phyloP scores from a whole-genome alignment of 257 asterid genomes.

The Perilla frutescens region DNA sequence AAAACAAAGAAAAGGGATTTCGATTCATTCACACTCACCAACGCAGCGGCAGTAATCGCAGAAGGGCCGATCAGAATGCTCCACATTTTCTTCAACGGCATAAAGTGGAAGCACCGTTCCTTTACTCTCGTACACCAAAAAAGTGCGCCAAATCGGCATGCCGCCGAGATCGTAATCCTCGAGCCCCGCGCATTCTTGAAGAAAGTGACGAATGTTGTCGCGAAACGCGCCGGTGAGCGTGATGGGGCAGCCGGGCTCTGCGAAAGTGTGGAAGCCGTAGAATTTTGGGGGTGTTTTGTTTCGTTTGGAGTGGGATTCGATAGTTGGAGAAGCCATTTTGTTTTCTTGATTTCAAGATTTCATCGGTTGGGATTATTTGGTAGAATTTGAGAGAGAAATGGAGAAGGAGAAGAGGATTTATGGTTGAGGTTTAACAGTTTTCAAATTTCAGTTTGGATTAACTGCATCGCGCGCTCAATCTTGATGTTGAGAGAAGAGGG shows the following conservation, averaged over 20 bases:
- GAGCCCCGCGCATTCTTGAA: constrained; percentile 62
- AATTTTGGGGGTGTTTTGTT: constrained; percentile 47
- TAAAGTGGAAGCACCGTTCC: constrained; percentile 74
- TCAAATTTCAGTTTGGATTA: constrained; percentile 39
- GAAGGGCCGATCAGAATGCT: constrained; percentile 53
- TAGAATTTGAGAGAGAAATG: constrained; percentile 27
- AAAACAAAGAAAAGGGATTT: constrained; percentile 19
- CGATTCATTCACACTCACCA: constrained; percentile 45
- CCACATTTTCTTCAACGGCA: constrained; percentile 76
- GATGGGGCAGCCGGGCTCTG: constrained; percentile 63
- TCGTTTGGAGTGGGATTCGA: constrained; percentile 38
- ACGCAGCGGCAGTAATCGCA: constrained; percentile 81
- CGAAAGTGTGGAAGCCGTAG: constrained; percentile 68
- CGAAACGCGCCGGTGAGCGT: constrained; percentile 59
- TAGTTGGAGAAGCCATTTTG: constrained; percentile 38
- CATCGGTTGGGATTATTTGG: constrained; percentile 32
- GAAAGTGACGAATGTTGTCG: constrained; percentile 68
- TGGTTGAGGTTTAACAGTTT: constrained; percentile 42
- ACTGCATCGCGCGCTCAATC: constrained; percentile 39
- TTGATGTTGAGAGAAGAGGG: not conserved
- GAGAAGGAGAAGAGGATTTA: constrained; percentile 22
- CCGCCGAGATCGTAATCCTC: constrained; percentile 63
- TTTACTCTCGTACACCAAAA: constrained; percentile 63
- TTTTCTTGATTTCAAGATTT: not conserved
- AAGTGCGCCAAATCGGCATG: constrained; percentile 73